Conservation (phyloP, 2,329 filamentous ascomycete genomes). For the Fusarium udum region DNA sequence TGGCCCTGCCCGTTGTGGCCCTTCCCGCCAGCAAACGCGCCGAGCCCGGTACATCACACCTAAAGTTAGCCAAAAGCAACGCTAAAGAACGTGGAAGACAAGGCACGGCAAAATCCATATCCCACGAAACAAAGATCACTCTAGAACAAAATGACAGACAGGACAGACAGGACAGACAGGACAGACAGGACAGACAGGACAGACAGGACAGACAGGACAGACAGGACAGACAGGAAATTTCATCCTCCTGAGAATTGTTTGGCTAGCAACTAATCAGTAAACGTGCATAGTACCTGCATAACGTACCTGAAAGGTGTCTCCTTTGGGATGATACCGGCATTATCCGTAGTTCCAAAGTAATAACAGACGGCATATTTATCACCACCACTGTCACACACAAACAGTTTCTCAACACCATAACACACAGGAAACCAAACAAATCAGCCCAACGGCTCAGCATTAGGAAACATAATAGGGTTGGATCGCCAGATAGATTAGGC, state of each 20-base stretch:
- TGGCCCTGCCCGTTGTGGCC: not conserved
- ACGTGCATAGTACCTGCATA: constrained; percentile 16
- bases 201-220: too few species aligned
- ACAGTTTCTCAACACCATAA: not conserved
- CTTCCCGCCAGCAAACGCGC: constrained; percentile 2
- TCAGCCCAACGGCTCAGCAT: not conserved
- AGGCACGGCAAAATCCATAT: constrained; percentile 21
- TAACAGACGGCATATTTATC: not conserved
- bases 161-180: constrained; percentile 5
- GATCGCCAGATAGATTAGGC: not conserved
- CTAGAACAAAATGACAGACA: constrained; percentile 1
- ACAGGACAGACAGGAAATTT: constrained; percentile 12
- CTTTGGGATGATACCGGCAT: constrained; percentile 20
- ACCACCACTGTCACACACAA: not conserved
- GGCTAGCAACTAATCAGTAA: not conserved
- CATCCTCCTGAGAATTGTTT: not conserved
- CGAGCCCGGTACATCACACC: not conserved
- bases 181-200: too few species aligned
- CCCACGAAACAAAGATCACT: constrained; percentile 35
- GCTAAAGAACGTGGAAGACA: constrained; percentile 21
- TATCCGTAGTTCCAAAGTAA: constrained; percentile 1
- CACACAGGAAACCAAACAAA: constrained; percentile 6
- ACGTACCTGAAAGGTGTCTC: constrained; percentile 25
- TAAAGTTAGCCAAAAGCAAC: not conserved
- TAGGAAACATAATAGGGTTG: not conserved